A percentile compares a stretch with the other conserved stretches of the same genome.
These are phyloP conservation scores for Hypoxylon sp. DNA, from an alignment of 2,329 filamentous ascomycete genomes.

Conservation along the genomic window DNA sequence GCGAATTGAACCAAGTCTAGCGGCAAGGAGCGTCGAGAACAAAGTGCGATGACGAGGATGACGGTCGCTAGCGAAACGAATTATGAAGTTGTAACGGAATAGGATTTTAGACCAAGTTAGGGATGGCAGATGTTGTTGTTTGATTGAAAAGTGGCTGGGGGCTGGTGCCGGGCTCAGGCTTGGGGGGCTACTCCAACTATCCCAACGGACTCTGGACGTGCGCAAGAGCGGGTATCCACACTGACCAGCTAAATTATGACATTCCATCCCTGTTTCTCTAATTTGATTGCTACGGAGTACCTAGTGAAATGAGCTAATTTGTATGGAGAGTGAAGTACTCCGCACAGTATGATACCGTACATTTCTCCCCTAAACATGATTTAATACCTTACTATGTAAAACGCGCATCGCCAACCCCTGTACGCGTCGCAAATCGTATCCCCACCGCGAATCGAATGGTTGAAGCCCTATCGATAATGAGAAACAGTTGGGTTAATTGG, in stretches of 20 bases:
- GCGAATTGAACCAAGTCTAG: constrained; percentile 10
- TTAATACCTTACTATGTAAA: too few relatives aligned
- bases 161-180: constrained; percentile 4
- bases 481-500: constrained; percentile 32
- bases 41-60: constrained; percentile 11
- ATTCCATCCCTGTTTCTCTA: constrained; percentile 23
- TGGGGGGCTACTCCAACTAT: constrained; percentile 11
- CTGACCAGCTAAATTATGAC: constrained; percentile 35
- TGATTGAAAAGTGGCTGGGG: constrained; percentile 25
- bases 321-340: constrained; percentile 11
- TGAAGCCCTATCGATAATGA: constrained; percentile 32
- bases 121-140: constrained; percentile 10
- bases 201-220: constrained; percentile 17
- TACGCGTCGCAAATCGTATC: constrained; percentile 36
- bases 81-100: constrained; percentile 9
- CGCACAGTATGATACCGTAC: constrained; percentile 10
- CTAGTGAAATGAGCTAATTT: not conserved
- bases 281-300: constrained; percentile 27
- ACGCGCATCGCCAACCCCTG: constrained; percentile 36
- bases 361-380: not conserved
- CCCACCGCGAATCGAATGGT: constrained; percentile 23
- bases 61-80: constrained; percentile 17
- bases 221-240: too few relatives aligned
- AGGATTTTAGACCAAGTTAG: constrained; percentile 18
- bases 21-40: constrained; percentile 15